phyloP scores from a whole-genome alignment of 495 filamentous ascomycete species.

The Penicillium cosmopolitanum region DNA sequence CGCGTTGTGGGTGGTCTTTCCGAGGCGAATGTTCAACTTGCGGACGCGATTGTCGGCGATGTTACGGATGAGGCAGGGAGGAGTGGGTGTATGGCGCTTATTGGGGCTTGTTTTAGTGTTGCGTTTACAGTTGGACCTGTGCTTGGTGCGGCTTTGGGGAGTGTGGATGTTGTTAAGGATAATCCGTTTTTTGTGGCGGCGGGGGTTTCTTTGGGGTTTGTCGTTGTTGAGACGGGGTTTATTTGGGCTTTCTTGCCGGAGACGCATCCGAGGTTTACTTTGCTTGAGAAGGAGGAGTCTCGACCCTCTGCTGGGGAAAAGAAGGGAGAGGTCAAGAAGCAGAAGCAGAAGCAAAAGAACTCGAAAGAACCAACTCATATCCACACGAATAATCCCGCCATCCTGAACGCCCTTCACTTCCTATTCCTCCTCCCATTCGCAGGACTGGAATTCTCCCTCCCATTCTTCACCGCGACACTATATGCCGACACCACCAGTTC shows the following conservation, averaged over 20 bases:
- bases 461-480: constrained; percentile 95
- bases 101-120: constrained; percentile 95
- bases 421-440: constrained; percentile 95
- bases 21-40: constrained; percentile 96
- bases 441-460: constrained; percentile 91
- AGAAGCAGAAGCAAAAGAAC: no score
- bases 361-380: background rate
- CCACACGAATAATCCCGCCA: constrained; percentile 76
- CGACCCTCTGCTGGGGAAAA: no score
- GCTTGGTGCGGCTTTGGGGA: constrained; percentile 81
- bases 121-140: constrained; percentile 96
- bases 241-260: constrained; percentile 88
- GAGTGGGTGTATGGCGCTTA: constrained; percentile 90
- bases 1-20: constrained; percentile 91
- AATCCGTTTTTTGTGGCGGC: constrained; percentile 96
- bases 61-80: constrained; percentile 81
- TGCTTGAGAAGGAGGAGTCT: constrained; percentile 17
- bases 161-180: constrained; percentile 71
- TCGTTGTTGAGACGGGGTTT: constrained; percentile 84
- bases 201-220: constrained; percentile 77
- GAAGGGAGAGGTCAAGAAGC: no score
- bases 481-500: constrained; percentile 61
- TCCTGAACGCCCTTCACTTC: constrained; percentile 89
- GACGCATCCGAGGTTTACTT: constrained; percentile 66
- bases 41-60: constrained; percentile 95